phyloP scores from a whole-genome alignment of 805 yeast genomes.

The Pichia thaimueangensis region DNA sequence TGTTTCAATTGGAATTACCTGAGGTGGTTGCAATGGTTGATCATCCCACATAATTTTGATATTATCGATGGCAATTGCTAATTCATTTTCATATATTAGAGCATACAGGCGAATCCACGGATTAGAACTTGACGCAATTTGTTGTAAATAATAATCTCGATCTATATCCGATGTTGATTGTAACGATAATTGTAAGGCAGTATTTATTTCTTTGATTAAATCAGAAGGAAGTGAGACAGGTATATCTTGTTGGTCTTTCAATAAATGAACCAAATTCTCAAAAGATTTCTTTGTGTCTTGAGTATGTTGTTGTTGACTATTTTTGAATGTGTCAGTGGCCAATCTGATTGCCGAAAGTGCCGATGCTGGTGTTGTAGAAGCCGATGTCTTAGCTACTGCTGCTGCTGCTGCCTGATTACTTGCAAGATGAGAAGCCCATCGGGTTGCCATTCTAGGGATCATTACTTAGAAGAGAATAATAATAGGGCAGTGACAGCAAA shows the following conservation, averaged over 20 bases:
- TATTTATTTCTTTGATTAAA: background rate
- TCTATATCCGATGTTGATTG: background rate
- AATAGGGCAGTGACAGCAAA: too few relatives aligned
- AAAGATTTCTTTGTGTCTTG: background rate
- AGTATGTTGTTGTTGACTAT: background rate
- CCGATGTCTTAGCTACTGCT: background rate
- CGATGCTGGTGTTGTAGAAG: background rate
- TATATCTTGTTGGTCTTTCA: background rate
- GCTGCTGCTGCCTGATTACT: background rate
- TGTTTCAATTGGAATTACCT: background rate
- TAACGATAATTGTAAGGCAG: background rate
- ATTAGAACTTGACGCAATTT: background rate
- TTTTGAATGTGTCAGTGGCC: background rate
- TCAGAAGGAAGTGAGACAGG: background rate
- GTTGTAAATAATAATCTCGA: background rate
- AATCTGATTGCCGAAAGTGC: background rate
- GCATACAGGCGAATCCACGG: constrained; percentile 1
- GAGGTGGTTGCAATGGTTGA: background rate
- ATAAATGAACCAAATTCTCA: background rate
- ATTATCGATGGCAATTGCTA: background rate
- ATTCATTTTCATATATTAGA: background rate
- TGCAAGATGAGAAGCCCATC: background rate
- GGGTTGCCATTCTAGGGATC: background rate
- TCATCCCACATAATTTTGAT: background rate
- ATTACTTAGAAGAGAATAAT: background rate